Percentiles rank a stretch among this genome's conserved stretches.
phyloP scores from a whole-genome alignment of 2,329 filamentous ascomycete genomes.

The Aspergillus pseudotamarii region DNA sequence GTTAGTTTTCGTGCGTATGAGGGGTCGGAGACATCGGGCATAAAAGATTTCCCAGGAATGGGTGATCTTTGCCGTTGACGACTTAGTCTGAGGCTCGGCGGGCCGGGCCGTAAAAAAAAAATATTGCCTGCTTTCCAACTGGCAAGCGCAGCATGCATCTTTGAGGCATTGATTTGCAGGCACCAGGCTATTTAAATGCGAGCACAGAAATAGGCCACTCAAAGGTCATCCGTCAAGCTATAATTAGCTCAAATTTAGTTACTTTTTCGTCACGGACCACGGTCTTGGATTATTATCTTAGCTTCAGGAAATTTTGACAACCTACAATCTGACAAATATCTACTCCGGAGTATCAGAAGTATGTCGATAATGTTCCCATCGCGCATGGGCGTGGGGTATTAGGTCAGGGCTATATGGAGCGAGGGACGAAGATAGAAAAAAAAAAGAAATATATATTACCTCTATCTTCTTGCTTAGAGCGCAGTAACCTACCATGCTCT shows the following conservation, averaged over 20 bases:
- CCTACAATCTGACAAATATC: background rate
- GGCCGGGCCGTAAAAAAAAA: slow-evolving; percentile 29
- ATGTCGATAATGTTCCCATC: background rate
- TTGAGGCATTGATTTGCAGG: background rate
- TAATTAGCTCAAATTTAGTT: background rate
- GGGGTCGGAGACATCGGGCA: slow-evolving; percentile 18
- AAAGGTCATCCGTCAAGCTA: background rate
- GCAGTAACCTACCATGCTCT: background rate
- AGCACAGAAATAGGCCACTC: background rate
- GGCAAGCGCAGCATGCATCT: background rate
- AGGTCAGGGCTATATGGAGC: background rate
- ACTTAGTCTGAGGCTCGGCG: slow-evolving; percentile 37
- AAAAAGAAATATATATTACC: background rate
- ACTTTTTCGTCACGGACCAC: background rate
- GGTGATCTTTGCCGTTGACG: slow-evolving; percentile 15
- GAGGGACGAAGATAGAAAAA: background rate
- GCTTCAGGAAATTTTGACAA: background rate
- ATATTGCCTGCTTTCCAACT: slow-evolving; percentile 3
- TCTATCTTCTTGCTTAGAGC: background rate
- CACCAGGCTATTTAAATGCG: background rate
- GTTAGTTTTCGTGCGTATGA: slow-evolving; percentile 14
- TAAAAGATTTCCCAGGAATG: slow-evolving; percentile 30
- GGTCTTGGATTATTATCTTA: background rate
- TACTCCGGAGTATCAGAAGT: background rate
- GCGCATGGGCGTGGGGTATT: background rate